Conservation (phyloP, 768 basidiomycete genomes). For the Rhodosporidiobolus odoratus region DNA sequence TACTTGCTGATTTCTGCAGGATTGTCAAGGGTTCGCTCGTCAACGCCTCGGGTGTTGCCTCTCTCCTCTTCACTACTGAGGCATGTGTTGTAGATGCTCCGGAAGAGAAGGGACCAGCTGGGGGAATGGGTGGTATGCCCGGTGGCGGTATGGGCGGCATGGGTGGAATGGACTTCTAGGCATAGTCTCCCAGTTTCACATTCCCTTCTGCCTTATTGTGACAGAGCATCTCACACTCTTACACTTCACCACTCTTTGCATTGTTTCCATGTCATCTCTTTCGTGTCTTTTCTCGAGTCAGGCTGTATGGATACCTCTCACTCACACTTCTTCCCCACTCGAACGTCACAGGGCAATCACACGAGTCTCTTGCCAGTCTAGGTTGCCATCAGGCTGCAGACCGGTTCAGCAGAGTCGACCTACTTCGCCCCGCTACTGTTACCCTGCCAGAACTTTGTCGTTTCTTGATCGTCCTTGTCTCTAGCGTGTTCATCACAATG, state of each 20-base stretch:
- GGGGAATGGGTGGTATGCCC: slow-evolving; percentile 43
- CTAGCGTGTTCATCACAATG: no score
- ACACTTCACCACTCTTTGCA: not conserved
- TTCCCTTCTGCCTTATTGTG: not conserved
- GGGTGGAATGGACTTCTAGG: slow-evolving; percentile 13
- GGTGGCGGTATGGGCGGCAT: slow-evolving; percentile 31
- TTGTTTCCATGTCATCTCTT: not conserved
- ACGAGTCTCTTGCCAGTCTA: no score
- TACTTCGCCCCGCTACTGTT: no score
- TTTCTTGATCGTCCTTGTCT: no score
- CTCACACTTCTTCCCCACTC: no score
- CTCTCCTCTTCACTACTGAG: slow-evolving; percentile 86
- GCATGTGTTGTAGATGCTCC: slow-evolving; percentile 80
- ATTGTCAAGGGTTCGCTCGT: slow-evolving; percentile 89
- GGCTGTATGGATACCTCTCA: slow-evolving; percentile 2
- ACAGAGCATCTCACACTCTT: not conserved
- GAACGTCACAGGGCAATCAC: no score
- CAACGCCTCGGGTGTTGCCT: slow-evolving; percentile 85
- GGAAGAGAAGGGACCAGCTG: slow-evolving; percentile 58
- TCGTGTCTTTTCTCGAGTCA: not conserved
- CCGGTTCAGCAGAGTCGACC: no score
- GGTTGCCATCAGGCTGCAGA: no score
- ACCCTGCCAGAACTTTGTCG: no score
- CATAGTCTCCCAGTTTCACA: not conserved
- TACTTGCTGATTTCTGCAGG: slow-evolving; percentile 62